These are phyloP conservation scores for Agastache rugosa DNA, from an alignment of 257 asterid species.

Conservation along the genomic window DNA sequence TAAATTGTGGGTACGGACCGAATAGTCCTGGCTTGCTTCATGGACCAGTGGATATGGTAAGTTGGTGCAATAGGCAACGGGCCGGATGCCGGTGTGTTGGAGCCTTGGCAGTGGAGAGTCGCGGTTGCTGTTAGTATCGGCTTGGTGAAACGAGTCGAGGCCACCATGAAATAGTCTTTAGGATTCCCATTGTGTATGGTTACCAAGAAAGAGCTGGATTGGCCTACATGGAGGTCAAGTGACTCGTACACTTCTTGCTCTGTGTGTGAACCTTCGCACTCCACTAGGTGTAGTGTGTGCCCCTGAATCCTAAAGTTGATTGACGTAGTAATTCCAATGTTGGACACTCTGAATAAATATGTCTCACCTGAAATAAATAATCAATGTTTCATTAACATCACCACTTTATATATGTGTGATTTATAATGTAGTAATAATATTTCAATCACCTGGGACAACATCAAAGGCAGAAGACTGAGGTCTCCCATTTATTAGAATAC, in stretches of 20 bases:
- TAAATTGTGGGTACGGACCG: constrained; percentile 47
- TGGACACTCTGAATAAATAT: constrained; percentile 74
- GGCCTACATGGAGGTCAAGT: constrained; percentile 79
- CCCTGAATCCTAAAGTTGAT: constrained; percentile 79
- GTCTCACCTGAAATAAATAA: constrained; percentile 47
- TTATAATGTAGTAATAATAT: not conserved
- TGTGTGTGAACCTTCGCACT: constrained; percentile 85
- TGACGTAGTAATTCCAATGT: constrained; percentile 62
- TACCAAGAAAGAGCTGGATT: constrained; percentile 69
- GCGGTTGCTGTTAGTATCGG: constrained; percentile 60
- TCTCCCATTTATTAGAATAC: constrained; percentile 72
- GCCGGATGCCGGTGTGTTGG: constrained; percentile 49
- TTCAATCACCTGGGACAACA: constrained; percentile 56
- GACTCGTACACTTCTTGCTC: constrained; percentile 65
- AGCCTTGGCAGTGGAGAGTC: constrained; percentile 56
- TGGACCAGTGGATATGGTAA: constrained; percentile 67
- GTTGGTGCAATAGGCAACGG: constrained; percentile 57
- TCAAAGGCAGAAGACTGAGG: constrained; percentile 48
- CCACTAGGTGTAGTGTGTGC: constrained; percentile 65
- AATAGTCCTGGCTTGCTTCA: constrained; percentile 79
- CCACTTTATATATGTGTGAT: not conserved
- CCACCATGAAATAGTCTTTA: constrained; percentile 61
- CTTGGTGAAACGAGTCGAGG: constrained; percentile 67
- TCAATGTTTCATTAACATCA: not conserved
- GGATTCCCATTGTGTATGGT: constrained; percentile 33